These are phyloP conservation scores for Tetrahymena thermophila DNA, from an alignment of 73 alveolate genomes.

Conservation along the genomic window DNA sequence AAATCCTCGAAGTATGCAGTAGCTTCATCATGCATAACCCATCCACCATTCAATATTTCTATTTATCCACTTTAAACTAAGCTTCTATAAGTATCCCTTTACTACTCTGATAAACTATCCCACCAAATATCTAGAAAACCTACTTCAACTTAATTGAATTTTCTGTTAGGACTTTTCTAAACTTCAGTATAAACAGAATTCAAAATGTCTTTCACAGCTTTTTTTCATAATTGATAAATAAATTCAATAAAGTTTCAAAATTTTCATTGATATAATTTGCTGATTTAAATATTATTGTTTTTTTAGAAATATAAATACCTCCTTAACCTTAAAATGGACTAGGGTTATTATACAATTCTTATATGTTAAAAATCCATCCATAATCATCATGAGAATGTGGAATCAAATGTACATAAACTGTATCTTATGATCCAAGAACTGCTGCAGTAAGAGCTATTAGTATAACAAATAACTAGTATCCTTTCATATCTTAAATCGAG, in stretches of 20 bases:
- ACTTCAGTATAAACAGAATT: neutral
- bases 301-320: neutral
- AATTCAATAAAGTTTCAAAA: neutral
- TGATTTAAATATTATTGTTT: neutral
- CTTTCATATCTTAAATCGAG: neutral
- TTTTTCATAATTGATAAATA: neutral
- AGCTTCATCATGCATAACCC: slow-evolving; percentile 97
- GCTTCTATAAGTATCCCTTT: neutral
- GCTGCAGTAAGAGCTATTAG: neutral
- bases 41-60: slow-evolving; percentile 89
- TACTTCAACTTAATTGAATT: slow-evolving; percentile 27
- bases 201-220: neutral
- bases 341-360: slow-evolving; percentile 62
- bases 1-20: slow-evolving; percentile 84
- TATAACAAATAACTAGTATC: neutral
- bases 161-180: neutral
- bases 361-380: slow-evolving; percentile 89
- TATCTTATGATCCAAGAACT: neutral
- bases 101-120: slow-evolving; percentile 20
- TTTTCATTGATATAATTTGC: neutral
- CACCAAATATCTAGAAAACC: slow-evolving; percentile 41
- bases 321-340: neutral
- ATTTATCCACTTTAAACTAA: slow-evolving; percentile 31
- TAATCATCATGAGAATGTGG: slow-evolving; percentile 95
- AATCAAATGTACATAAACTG: slow-evolving; percentile 57